These are phyloP conservation scores for Penicillium sp. DNA, from an alignment of 2,329 filamentous ascomycete species.

Conservation along the genomic window DNA sequence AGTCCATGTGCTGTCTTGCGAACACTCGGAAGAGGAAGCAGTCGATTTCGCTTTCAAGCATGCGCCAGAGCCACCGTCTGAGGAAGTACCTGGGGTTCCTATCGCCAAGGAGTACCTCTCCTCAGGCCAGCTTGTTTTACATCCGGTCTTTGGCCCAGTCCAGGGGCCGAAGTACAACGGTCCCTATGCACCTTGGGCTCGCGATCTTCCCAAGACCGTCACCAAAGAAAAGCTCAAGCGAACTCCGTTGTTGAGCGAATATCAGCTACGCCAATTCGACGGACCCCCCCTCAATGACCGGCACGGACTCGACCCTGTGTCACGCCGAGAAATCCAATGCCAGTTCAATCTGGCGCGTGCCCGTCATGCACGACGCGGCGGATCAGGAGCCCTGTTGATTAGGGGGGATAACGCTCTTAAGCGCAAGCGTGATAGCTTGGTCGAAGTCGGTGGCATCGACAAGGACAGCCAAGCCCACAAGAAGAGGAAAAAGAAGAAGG, in stretches of 20 bases:
- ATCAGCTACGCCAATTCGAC: slow-evolving; percentile 41
- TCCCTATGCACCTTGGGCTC: slow-evolving; percentile 51
- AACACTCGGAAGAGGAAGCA: slow-evolving; percentile 32
- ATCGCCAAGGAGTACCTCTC: slow-evolving; percentile 38
- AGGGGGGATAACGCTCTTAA: background rate
- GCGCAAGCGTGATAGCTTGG: slow-evolving; percentile 1
- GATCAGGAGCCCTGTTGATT: background rate
- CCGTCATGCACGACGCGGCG: slow-evolving; percentile 34
- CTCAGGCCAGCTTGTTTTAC: slow-evolving; percentile 41
- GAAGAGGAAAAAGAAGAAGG: slow-evolving; percentile 16
- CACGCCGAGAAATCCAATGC: slow-evolving; percentile 26
- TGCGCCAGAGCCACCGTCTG: slow-evolving; percentile 25
- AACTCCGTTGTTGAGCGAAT: slow-evolving; percentile 35
- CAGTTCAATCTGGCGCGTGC: slow-evolving; percentile 37
- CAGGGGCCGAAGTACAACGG: slow-evolving; percentile 50
- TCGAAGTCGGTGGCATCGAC: background rate
- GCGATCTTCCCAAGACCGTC: slow-evolving; percentile 30
- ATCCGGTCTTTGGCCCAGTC: slow-evolving; percentile 48
- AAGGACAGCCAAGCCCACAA: background rate
- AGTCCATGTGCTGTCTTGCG: slow-evolving; percentile 57
- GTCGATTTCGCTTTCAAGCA: slow-evolving; percentile 35
- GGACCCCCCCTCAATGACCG: slow-evolving; percentile 32
- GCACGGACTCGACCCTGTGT: slow-evolving; percentile 27
- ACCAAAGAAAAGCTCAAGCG: slow-evolving; percentile 29
- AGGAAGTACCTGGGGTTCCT: slow-evolving; percentile 35